A percentile compares a stretch with the other conserved stretches of the same genome.
These are phyloP conservation scores for Cladosporium halotolerans DNA, from an alignment of 2,329 filamentous ascomycete genomes.

Conservation along the genomic window DNA sequence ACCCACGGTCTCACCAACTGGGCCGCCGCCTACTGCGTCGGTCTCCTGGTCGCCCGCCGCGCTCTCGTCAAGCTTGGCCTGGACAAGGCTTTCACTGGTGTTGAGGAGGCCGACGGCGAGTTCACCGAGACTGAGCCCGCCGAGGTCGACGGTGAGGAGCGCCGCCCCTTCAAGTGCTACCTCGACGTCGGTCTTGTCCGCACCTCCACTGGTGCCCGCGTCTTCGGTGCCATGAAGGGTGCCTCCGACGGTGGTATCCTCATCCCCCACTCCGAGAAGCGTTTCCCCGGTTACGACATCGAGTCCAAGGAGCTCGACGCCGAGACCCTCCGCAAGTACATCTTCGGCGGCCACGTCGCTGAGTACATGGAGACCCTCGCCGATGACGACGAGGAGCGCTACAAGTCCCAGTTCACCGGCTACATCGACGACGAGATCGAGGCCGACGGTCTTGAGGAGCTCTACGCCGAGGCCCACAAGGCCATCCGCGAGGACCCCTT, in stretches of 20 bases:
- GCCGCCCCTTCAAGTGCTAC: constrained; percentile 98
- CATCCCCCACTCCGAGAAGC: constrained; percentile 97
- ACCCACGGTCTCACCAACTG: constrained; percentile 99
- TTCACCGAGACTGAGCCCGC: constrained; percentile 91
- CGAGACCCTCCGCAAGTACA: constrained; percentile 97
- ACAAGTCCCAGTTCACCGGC: constrained; percentile 95
- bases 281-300: constrained; percentile 97
- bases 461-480: constrained; percentile 91
- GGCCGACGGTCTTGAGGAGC: constrained; percentile 92
- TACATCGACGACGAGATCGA: constrained; percentile 97
- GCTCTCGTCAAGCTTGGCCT: constrained; percentile 94
- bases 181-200: constrained; percentile 96
- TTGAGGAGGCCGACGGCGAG: constrained; percentile 96
- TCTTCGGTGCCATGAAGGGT: constrained; percentile 99
- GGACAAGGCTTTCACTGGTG: constrained; percentile 86
- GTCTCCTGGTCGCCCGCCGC: constrained; percentile 94
- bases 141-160: constrained; percentile 77
- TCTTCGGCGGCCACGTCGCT: constrained; percentile 94
- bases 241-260: constrained; percentile 96
- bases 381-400: constrained; percentile 99
- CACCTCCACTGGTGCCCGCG: constrained; percentile 95
- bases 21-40: constrained; percentile 93
- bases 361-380: constrained; percentile 99
- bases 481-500: constrained; percentile 96
- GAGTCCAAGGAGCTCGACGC: constrained; percentile 97